Conservation (phyloP, 2,329 filamentous ascomycete species). For the Aspergillus puulaauensis region DNA sequence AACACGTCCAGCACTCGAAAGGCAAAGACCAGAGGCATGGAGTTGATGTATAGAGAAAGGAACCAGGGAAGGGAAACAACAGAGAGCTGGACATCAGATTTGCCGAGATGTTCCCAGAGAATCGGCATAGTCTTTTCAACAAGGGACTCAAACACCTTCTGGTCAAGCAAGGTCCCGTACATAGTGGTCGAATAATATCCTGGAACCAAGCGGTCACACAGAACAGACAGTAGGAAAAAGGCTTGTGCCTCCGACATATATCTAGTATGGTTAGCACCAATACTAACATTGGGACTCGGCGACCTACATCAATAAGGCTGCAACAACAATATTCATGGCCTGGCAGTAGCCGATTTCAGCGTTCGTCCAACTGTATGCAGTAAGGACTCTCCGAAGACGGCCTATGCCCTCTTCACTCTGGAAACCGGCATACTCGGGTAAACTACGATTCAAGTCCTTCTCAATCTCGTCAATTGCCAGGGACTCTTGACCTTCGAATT, state of each 20-base stretch:
- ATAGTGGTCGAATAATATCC: conserved; percentile 99
- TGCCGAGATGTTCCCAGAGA: conserved; percentile 96
- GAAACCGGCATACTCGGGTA: conserved; percentile 96
- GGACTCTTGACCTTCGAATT: conserved; percentile 81
- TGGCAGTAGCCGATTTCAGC: conserved; percentile 96
- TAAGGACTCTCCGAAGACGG: conserved; percentile 82
- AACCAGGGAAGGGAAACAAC: conserved; percentile 98
- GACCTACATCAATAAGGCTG: conserved; percentile 81
- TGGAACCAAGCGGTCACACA: conserved; percentile 89
- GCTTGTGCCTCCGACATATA: conserved; percentile 97
- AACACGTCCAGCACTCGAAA: conserved; percentile 97
- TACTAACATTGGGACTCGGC: not conserved
- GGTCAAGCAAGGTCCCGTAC: conserved; percentile 96
- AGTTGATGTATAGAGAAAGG: conserved; percentile 96
- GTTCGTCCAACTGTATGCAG: conserved; percentile 97
- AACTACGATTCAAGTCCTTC: conserved; percentile 92
- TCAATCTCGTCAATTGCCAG: conserved; percentile 98
- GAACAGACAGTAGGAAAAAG: conserved; percentile 85
- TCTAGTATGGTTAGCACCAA: conserved; percentile 40
- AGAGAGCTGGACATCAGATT: conserved; percentile 93
- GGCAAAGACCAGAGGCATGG: conserved; percentile 96
- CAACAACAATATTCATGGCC: conserved; percentile 99
- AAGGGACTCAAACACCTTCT: conserved; percentile 94
- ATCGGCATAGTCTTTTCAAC: conserved; percentile 99
- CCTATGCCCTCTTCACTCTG: conserved; percentile 95